Base-by-base conservation (phyloP, 129 eudicot genomes). In the Saussurea involucrata region DNA sequence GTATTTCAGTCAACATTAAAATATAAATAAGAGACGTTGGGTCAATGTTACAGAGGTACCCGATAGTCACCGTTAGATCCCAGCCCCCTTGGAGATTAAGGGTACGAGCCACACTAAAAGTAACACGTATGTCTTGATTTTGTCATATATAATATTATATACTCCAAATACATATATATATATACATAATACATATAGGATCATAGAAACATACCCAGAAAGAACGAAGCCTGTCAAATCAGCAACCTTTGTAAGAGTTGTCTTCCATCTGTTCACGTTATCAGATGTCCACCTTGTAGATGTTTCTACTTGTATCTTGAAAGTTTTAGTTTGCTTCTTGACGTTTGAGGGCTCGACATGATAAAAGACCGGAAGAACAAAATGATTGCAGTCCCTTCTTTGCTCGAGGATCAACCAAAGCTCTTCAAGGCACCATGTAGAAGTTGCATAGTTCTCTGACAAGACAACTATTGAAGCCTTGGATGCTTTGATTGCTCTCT, bases 401-500 rank as follows among this genome's bases (percentile, higher is more conserved):
- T 72, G 67, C 25, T 73, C 68, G 1, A 73, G 77, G 77, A 73
- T 57, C 55, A 73, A 57, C 8, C 9, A 57, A 10, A 73, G 77
- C 32, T 73, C 77, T 4, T 57, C 55, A 31, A 73, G 77, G 55
- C 77, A 57, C 77, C 68, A 57, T 73, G 29, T 32, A 7, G 77
- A 73, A 13, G 29, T 73, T 15, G 77, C 77, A 57, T 57, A 73
- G 68, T 71, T 9, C 28, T 46, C 12, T 0, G 76, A 72, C 29
- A 72, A n/a, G 1, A 72, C 46, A 9, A 53, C 44, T 8, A 72
- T 53, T n/a, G 66, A 72, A 53, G 76, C 76, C 66, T 58, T 72
- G 34, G 77, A 73, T 17, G 15, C 40, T 31, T 20, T 20, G 13
- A 73, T 73, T 20, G 77, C 77, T 32, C 8, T 57, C 7, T 21